Evolutionary conservation across 2,329 filamentous ascomycete species (phyloP).

Genomic region (Berkeleyomyces basicola): DNA sequence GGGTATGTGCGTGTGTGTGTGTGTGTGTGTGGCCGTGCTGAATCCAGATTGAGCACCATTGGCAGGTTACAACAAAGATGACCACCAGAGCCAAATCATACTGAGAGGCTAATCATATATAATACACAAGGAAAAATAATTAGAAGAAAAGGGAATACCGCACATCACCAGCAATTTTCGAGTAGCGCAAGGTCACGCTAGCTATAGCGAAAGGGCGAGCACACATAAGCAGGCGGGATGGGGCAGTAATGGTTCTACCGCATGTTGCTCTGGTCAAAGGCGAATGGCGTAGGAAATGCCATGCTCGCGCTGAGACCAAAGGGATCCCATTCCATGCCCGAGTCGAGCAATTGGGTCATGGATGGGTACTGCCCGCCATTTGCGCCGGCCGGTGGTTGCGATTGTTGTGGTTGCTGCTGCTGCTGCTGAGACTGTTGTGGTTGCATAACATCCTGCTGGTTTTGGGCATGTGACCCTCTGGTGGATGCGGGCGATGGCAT

Average conservation of each 20-base stretch:
- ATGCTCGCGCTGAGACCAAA: slow-evolving; percentile 88
- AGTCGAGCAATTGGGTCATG: slow-evolving; percentile 51
- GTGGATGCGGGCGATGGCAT: slow-evolving; percentile 30
- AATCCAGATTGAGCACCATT: background rate
- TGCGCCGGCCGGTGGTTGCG: slow-evolving; percentile 18
- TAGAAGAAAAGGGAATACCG: background rate
- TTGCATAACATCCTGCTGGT: slow-evolving; percentile 17
- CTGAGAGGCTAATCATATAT: background rate
- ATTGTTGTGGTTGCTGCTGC: slow-evolving; percentile 18
- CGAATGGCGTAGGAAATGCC: slow-evolving; percentile 78
- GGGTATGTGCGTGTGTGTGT: background rate
- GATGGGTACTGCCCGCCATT: slow-evolving; percentile 35
- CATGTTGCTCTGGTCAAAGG: slow-evolving; percentile 48
- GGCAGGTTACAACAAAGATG: background rate
- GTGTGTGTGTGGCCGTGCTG: background rate
- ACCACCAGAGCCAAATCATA: background rate
- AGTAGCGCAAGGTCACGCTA: no score
- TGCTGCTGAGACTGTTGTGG: slow-evolving; percentile 19
- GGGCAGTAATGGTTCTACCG: slow-evolving; percentile 19
- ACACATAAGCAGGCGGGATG: background rate
- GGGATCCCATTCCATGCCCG: slow-evolving; percentile 80
- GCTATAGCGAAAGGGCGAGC: no score
- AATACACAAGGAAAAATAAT: background rate
- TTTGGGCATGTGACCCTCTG: slow-evolving; percentile 24
- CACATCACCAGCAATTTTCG: no score